Evolutionary conservation across 495 filamentous ascomycete species (phyloP), one percentile per base, ranked within the genome.

Genomic region (Penicillium manginii): DNA sequence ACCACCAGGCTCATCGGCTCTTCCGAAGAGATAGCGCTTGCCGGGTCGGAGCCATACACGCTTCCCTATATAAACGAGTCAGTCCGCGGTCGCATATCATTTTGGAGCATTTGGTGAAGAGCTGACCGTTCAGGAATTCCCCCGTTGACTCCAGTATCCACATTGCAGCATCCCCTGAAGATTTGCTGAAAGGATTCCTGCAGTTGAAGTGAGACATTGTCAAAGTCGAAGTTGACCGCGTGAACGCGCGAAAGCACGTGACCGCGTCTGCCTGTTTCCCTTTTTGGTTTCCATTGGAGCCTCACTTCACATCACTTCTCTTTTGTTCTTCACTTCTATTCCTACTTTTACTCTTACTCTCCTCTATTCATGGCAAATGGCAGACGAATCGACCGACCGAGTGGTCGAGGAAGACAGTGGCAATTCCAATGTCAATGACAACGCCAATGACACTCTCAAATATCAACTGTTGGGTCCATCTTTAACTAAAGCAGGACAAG

Each of bases 401-500:
- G 55, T 19, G 45, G 43, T 19, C 3, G 51, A 55, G 1, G 63
- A 82, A 8, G 26, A 29, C 26, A 29, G 9, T 29, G 26, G 26
- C 26, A 29, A 8, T 29, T 5, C 6, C 4, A 5, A 29, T 29
- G 26, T 7, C 26, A 29, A 29, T 1, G 26, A 29, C 26, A 29
- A 29, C 26, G 26, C 6, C 26, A 29, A 29, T 60, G 75, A 82
- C 31, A 84, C 81, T 5, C 72, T 89, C 51, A 89, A 87, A 62
- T 87, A 88, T 73, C 76, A 79, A 35, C 81, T 98, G 2, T 81
- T 98, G n/a, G 94, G 94, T 1, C 94, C 94, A 0, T 97, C 93
- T 6, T 75, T 98, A 55, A 93, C 91, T 23, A 98, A 98, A 74
- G 89, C 93, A 26, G 94, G 94, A 2, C 94, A 98, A 67, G 92